A percentile compares a stretch with the other conserved stretches of the same genome.
Conservation (phyloP, 495 filamentous ascomycete species). For the Hypoxylon crocopeplum region DNA sequence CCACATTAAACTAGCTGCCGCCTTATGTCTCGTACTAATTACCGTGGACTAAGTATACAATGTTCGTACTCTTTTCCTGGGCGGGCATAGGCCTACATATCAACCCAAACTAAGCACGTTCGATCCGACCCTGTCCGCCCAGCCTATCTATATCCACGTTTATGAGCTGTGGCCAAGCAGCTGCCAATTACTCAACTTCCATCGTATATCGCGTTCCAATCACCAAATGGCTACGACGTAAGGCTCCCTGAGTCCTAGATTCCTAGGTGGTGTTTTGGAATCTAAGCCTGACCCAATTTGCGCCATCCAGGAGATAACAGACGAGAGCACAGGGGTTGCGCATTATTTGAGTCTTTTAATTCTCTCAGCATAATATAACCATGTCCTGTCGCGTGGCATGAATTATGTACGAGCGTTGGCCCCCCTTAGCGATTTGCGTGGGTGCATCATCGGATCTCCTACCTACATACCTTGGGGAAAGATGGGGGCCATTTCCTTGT, state of each 20-base stretch:
- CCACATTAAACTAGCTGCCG: conserved; percentile 24
- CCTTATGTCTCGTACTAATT: conserved; percentile 6
- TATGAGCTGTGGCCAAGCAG: neutral
- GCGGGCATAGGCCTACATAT: conserved; percentile 1
- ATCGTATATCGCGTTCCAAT: conserved; percentile 28
- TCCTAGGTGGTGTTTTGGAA: neutral
- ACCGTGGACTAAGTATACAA: too few relatives aligned
- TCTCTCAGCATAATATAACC: conserved; percentile 24
- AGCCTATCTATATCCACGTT: too few relatives aligned
- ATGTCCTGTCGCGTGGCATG: conserved; percentile 21
- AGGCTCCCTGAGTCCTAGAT: too few relatives aligned
- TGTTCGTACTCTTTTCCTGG: neutral
- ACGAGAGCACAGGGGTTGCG: conserved; percentile 14
- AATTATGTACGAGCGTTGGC: conserved; percentile 2
- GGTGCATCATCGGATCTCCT: conserved; percentile 23
- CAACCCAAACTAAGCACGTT: too few relatives aligned
- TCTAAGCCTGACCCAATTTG: conserved; percentile 9
- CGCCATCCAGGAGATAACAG: conserved; percentile 6
- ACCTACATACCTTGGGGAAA: conserved; percentile 28
- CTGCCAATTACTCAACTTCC: neutral
- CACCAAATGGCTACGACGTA: neutral
- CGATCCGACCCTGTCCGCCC: too few relatives aligned
- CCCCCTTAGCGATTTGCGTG: conserved; percentile 13
- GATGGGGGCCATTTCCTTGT: conserved; percentile 28
- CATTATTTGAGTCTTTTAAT: conserved; percentile 38